These are phyloP conservation scores for Cryphonectria carpinicola DNA, from an alignment of 2,329 filamentous ascomycete genomes.

Conservation along the genomic window DNA sequence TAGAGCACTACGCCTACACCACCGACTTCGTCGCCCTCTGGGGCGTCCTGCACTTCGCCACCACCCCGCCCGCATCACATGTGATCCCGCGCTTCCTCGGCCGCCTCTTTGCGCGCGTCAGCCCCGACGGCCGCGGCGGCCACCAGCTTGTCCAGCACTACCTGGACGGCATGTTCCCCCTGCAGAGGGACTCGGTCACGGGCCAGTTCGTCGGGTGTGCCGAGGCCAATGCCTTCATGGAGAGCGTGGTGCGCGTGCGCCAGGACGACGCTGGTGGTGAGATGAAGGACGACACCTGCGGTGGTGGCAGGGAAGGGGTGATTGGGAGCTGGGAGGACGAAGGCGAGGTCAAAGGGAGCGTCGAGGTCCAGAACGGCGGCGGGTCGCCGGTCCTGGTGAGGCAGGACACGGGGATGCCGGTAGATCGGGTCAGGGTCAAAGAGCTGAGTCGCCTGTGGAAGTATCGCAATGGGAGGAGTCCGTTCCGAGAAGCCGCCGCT, in stretches of 20 bases:
- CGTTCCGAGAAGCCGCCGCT: conserved; percentile 48
- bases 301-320: conserved; percentile 51
- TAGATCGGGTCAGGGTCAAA: conserved; percentile 54
- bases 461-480: conserved; percentile 63
- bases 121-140: conserved; percentile 48
- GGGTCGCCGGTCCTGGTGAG: conserved; percentile 32
- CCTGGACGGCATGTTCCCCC: conserved; percentile 64
- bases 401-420: conserved; percentile 32
- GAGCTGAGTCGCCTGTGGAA: conserved; percentile 66
- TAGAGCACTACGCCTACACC: conserved; percentile 80
- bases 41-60: conserved; percentile 72
- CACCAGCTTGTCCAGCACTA: conserved; percentile 67
- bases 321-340: conserved; percentile 52
- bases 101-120: conserved; percentile 60
- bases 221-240: conserved; percentile 61
- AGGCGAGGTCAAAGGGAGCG: conserved; percentile 39
- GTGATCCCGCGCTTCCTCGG: conserved; percentile 65
- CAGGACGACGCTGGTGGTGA: conserved; percentile 36
- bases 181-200: conserved; percentile 47
- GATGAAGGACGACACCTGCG: conserved; percentile 49
- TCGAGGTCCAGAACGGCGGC: conserved; percentile 36
- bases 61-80: conserved; percentile 44
- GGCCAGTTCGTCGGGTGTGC: conserved; percentile 44
- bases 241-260: conserved; percentile 55
- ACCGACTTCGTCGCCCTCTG: conserved; percentile 75